Evolutionary conservation across 768 basidiomycete genomes (phyloP).

Genomic region (Hortiboletus flavorubellus): DNA sequence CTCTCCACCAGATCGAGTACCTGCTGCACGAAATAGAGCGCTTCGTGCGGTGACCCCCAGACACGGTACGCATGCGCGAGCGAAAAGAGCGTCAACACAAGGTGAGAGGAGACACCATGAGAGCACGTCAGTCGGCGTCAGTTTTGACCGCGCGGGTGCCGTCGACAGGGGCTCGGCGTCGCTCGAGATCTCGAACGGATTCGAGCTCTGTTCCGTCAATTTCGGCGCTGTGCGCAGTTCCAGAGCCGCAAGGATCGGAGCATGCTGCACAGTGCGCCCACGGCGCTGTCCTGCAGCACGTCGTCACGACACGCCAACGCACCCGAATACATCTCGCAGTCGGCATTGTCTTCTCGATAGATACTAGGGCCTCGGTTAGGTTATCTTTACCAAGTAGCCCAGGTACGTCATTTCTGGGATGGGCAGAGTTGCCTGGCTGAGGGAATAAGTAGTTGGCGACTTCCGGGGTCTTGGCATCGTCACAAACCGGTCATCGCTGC

Average conservation of each 20-base stretch:
- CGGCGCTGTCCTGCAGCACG: constrained; percentile 53
- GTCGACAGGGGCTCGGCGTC: constrained; percentile 29
- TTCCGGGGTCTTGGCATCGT: too few species aligned
- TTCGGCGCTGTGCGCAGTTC: constrained; percentile 52
- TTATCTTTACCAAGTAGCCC: too few species aligned
- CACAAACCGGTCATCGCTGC: too few species aligned
- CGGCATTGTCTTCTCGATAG: constrained; percentile 41
- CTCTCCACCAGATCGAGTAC: constrained; percentile 67
- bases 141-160: constrained; percentile 9
- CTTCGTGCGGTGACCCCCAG: constrained; percentile 81
- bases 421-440: too few species aligned
- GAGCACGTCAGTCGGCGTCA: constrained; percentile 45
- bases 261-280: constrained; percentile 52
- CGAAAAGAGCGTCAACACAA: constrained; percentile 63
- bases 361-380: constrained; percentile 35
- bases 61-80: constrained; percentile 61
- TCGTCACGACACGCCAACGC: constrained; percentile 56
- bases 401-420: too few species aligned
- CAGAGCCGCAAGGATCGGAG: constrained; percentile 76
- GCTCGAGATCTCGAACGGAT: constrained; percentile 55
- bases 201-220: constrained; percentile 33
- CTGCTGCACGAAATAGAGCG: constrained; percentile 80
- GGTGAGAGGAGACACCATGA: constrained; percentile 77
- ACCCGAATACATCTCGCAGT: constrained; percentile 56
- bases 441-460: too few species aligned